phyloP scores from a whole-genome alignment of 192 early-diverging fungal genomes.

The Bifiguratus adelaidae region DNA sequence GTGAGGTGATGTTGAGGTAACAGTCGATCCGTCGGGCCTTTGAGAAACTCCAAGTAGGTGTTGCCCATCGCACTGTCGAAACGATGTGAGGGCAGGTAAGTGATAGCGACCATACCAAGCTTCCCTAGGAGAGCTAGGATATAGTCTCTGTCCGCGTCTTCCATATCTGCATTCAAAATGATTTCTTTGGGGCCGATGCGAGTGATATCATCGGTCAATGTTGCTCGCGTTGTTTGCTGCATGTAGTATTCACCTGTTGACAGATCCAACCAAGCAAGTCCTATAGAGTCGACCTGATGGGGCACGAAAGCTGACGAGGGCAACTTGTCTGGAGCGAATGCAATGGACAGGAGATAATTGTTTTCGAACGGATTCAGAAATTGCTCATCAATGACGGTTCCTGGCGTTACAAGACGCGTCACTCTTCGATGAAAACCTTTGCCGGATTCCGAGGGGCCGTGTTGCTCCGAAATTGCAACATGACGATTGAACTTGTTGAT shows the following conservation, averaged over 20 bases:
- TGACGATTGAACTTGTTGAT: slow-evolving; percentile 43
- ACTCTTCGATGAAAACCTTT: slow-evolving; percentile 53
- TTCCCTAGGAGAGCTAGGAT: background rate
- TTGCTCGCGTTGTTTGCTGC: slow-evolving; percentile 28
- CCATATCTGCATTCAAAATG: slow-evolving; percentile 30
- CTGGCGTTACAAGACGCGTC: slow-evolving; percentile 74
- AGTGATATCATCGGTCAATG: slow-evolving; percentile 56
- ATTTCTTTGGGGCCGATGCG: slow-evolving; percentile 84
- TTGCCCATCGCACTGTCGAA: background rate
- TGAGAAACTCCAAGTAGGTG: background rate
- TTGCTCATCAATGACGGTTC: slow-evolving; percentile 73
- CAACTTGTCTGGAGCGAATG: slow-evolving; percentile 12
- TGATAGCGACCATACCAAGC: slow-evolving; percentile 3
- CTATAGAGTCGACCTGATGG: slow-evolving; percentile 14
- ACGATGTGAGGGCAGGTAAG: slow-evolving; percentile 4
- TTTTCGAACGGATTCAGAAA: slow-evolving; percentile 52
- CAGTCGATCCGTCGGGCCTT: background rate
- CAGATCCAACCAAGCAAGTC: slow-evolving; percentile 86
- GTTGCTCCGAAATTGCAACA: slow-evolving; percentile 67
- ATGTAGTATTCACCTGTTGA: slow-evolving; percentile 84
- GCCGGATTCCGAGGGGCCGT: slow-evolving; percentile 15
- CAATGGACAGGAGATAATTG: slow-evolving; percentile 66
- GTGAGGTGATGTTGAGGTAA: background rate
- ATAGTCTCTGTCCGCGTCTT: slow-evolving; percentile 13
- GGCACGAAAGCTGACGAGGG: background rate